phyloP scores from a whole-genome alignment of 352 stramenopile genomes.

The Pythium phragmiticola region DNA sequence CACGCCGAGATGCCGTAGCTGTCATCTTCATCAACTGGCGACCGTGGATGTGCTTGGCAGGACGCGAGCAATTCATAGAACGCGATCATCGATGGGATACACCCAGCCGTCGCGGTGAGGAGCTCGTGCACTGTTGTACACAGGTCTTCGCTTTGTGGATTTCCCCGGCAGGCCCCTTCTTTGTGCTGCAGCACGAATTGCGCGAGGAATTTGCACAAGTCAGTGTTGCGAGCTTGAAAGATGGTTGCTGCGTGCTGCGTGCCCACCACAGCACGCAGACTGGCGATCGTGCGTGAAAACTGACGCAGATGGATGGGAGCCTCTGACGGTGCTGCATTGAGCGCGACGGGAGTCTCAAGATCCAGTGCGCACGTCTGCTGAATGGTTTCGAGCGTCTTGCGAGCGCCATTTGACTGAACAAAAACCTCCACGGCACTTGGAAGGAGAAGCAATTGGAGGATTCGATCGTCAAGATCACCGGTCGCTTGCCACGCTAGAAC shows the following conservation, averaged over 20 bases:
- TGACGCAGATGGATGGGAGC: conserved; percentile 7
- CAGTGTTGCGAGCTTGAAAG: not conserved
- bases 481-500: not conserved
- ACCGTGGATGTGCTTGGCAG: not conserved
- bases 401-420: not conserved
- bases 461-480: not conserved
- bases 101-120: conserved; percentile 9
- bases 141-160: conserved; percentile 16
- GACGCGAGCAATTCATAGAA: conserved; percentile 9
- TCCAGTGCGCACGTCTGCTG: not conserved
- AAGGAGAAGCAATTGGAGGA: conserved; percentile 1
- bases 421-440: not conserved
- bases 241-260: conserved; percentile 1
- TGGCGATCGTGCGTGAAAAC: conserved; percentile 1
- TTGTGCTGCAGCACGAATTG: conserved; percentile 1
- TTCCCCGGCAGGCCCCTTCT: conserved; percentile 6
- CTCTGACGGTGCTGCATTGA: conserved; percentile 10
- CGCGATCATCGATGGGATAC: conserved; percentile 16
- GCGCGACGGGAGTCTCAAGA: conserved; percentile 8
- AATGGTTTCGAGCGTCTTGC: not conserved
- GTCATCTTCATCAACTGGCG: not conserved
- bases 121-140: conserved; percentile 16
- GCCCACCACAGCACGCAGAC: conserved; percentile 2
- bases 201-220: not conserved
- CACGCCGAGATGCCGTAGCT: conserved; percentile 14